A percentile compares a stretch with the other conserved stretches of the same genome.
Conservation (phyloP, 352 stramenopile species). For the Phytophthora ohioensis region DNA sequence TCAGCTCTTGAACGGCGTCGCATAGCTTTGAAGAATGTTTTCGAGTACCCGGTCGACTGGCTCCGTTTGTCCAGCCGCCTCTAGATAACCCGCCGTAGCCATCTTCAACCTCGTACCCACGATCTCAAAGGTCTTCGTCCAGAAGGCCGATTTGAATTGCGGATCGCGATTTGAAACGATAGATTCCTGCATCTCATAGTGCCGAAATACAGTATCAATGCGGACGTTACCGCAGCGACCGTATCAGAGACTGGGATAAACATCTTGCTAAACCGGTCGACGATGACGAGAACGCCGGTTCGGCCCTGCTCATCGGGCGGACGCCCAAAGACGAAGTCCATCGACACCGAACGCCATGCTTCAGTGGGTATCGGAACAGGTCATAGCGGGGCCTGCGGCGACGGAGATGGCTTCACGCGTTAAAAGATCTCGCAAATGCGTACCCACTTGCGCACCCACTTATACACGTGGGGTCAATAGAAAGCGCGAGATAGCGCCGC, state of each 20-base stretch:
- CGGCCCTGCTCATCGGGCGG: not conserved
- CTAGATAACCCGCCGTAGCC: not conserved
- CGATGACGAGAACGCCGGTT: not conserved
- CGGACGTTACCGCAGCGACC: not conserved
- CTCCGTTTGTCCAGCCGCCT: not conserved
- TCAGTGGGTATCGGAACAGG: not conserved
- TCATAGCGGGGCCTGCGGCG: not conserved
- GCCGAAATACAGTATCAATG: not conserved
- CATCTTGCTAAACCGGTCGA: slow-evolving; percentile 8
- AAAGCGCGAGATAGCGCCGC: slow-evolving; percentile 12
- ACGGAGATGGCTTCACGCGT: slow-evolving; percentile 18
- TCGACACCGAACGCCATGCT: slow-evolving; percentile 3
- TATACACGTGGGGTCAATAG: slow-evolving; percentile 41
- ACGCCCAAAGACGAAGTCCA: slow-evolving; percentile 10
- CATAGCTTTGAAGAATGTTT: not conserved
- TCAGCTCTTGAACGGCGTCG: not conserved
- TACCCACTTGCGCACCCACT: slow-evolving; percentile 30
- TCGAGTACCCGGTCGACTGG: not conserved
- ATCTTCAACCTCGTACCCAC: not conserved
- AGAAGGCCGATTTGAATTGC: not conserved
- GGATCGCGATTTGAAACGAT: slow-evolving; percentile 4
- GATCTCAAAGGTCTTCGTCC: not conserved
- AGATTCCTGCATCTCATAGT: not conserved
- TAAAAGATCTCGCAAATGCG: slow-evolving; percentile 22
- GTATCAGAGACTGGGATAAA: not conserved